Base-by-base conservation (phyloP, 208 protist species). In the Trypanosoma brucei region DNA sequence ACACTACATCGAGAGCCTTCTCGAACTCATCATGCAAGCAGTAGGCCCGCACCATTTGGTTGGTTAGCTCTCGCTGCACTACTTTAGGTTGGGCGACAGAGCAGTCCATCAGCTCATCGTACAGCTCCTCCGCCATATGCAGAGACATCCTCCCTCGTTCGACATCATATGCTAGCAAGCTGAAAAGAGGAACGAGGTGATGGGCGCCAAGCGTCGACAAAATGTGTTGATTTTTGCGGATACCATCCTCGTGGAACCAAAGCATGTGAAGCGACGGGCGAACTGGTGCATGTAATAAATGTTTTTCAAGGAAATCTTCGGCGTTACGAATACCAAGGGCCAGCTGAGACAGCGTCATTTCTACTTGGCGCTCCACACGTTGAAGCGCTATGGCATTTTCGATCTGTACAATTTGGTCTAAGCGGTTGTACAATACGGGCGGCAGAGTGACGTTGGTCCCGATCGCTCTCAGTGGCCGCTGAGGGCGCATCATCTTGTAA, bases 111-210 rank as follows among this genome's bases (percentile, higher is more conserved):
- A 96, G 81, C 70, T 92, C 86, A 62, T 89, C 76, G 66, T 92
- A 96, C 3, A 96, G 62, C 71, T 93, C 81, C 62, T 83, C 77
- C 6, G 90, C 86, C 67, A 92, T 61, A 38, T 75, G 69, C 9
- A 79, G 44, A 6, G 81, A 84, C 86, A 96, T 96, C 70, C 85
- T 86, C 0, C 85, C 84, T 0, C 79, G 63, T 70, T 96, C 86
- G 34, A 96, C 78, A 69, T 96, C 90, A 73, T 93, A 91, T 65
- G 81, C 84, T 31, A 93, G 62, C 0, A 96, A 59, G 58, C 85
- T 92, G 65, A 92, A 93, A 8, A 96, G 77, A 0, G 90, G 90
- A n/a, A 96, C 90, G 8, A 96, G 75, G 62, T 96, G 90, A 62
- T 96, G 86, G 6, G 90, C 83, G 0, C 65, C 81, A 33, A 96